These are phyloP conservation scores for Lipomyces sp. DNA, from an alignment of 805 yeast genomes.

Conservation along the genomic window DNA sequence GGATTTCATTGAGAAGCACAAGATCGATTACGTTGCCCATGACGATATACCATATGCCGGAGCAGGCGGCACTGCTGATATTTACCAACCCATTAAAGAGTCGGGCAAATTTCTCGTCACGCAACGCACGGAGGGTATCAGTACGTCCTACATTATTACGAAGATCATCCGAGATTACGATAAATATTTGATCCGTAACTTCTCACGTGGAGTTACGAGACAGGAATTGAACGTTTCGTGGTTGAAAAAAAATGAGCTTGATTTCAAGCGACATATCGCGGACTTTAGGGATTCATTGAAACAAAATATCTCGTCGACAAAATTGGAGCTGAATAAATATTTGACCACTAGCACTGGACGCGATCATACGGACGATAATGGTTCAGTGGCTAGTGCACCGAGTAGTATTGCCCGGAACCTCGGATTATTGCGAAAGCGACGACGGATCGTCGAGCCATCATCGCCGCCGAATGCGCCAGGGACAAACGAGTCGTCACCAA, in stretches of 20 bases:
- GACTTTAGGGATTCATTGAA: constrained; percentile 88
- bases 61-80: constrained; percentile 79
- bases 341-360: constrained; percentile 47
- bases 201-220: constrained; percentile 96
- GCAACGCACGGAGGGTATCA: constrained; percentile 94
- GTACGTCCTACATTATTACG: constrained; percentile 94
- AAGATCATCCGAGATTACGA: constrained; percentile 95
- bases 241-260: constrained; percentile 96
- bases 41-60: constrained; percentile 95
- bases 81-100: constrained; percentile 89
- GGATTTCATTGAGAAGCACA: constrained; percentile 75
- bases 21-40: constrained; percentile 95
- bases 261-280: constrained; percentile 83
- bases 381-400: constrained; percentile 32
- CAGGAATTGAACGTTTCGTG: constrained; percentile 96
- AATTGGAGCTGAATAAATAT: constrained; percentile 81
- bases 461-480: background rate
- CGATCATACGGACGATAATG: constrained; percentile 38
- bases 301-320: constrained; percentile 60
- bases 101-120: constrained; percentile 90
- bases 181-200: constrained; percentile 93
- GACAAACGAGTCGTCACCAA: constrained; percentile 1
- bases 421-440: constrained; percentile 26
- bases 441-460: constrained; percentile 3
- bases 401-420: constrained; percentile 16